Percentiles rank a stretch among this genome's conserved stretches.
phyloP scores from a whole-genome alignment of 2,329 filamentous ascomycete genomes.

The Scedosporium minutisporum region DNA sequence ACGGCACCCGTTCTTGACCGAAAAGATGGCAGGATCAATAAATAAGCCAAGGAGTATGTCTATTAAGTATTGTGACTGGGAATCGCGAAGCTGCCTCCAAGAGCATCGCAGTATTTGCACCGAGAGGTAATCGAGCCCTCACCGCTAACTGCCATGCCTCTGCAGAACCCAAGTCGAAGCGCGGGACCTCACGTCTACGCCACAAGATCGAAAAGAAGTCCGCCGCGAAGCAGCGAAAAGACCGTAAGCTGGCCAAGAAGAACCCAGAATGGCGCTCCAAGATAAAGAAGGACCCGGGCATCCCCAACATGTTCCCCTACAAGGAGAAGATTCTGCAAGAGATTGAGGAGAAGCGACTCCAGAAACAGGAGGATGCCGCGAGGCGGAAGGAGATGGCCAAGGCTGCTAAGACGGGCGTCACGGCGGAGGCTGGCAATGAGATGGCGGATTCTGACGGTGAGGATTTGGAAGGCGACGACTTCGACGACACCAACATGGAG shows the following conservation, averaged over 20 bases:
- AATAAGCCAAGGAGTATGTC: conserved; percentile 45
- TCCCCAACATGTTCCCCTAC: conserved; percentile 94
- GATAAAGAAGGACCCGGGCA: conserved; percentile 94
- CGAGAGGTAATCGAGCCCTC: background rate
- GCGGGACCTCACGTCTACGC: conserved; percentile 75
- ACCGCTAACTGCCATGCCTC: background rate
- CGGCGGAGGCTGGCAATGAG: conserved; percentile 34
- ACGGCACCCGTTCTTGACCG: background rate
- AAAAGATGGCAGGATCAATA: conserved; percentile 41
- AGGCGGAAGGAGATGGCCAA: conserved; percentile 63
- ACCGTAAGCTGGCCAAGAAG: conserved; percentile 83
- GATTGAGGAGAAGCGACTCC: conserved; percentile 77
- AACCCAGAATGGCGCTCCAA: conserved; percentile 95
- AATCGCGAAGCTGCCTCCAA: background rate
- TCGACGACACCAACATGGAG: conserved; percentile 39
- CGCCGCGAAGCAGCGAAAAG: conserved; percentile 81
- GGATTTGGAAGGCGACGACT: conserved; percentile 38
- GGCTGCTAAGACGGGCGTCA: conserved; percentile 49
- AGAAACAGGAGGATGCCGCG: conserved; percentile 71
- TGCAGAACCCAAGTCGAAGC: conserved; percentile 88
- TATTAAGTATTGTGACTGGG: background rate
- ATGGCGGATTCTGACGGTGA: conserved; percentile 35
- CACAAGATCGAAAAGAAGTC: conserved; percentile 95
- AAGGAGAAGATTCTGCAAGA: conserved; percentile 92
- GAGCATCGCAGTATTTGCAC: no score